A percentile compares a stretch with the other conserved stretches of the same genome.
These are phyloP conservation scores for Scutellaria minor DNA, from an alignment of 257 asterid species.

Conservation along the genomic window DNA sequence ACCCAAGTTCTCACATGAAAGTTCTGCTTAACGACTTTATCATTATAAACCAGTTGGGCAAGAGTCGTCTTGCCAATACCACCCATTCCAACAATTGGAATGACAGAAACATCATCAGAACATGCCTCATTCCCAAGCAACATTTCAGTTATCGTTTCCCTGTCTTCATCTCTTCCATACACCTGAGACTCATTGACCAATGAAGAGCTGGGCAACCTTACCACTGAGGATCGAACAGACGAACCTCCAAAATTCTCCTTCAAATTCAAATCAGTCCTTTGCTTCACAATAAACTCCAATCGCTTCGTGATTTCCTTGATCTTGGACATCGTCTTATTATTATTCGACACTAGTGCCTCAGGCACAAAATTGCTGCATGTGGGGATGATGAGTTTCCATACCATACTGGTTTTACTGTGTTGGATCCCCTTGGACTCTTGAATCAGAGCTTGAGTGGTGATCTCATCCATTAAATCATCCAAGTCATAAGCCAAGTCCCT, in stretches of 20 bases:
- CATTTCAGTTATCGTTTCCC: slow-evolving; percentile 47
- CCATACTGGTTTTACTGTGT: slow-evolving; percentile 37
- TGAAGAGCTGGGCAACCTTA: slow-evolving; percentile 57
- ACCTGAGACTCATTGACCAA: slow-evolving; percentile 59
- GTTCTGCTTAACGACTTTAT: slow-evolving; percentile 36
- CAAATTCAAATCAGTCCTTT: slow-evolving; percentile 48
- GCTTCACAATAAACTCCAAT: slow-evolving; percentile 43
- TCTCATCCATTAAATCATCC: slow-evolving; percentile 72
- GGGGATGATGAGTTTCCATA: slow-evolving; percentile 48
- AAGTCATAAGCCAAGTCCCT: slow-evolving; percentile 68
- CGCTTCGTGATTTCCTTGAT: slow-evolving; percentile 46
- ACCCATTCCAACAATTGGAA: slow-evolving; percentile 78
- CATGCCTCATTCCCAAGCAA: slow-evolving; percentile 41
- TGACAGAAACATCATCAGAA: slow-evolving; percentile 43
- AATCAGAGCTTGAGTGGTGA: slow-evolving; percentile 50
- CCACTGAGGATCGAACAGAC: slow-evolving; percentile 25
- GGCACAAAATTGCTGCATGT: slow-evolving; percentile 51
- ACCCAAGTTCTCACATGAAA: slow-evolving; percentile 56
- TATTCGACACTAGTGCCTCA: slow-evolving; percentile 40
- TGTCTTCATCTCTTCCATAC: slow-evolving; percentile 65
- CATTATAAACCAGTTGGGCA: slow-evolving; percentile 57
- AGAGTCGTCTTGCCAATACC: slow-evolving; percentile 72
- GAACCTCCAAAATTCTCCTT: slow-evolving; percentile 35
- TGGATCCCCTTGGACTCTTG: slow-evolving; percentile 40
- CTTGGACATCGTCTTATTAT: slow-evolving; percentile 48